phyloP scores from a whole-genome alignment of 441 rosid genomes.

The Theobroma grandiflorum region DNA sequence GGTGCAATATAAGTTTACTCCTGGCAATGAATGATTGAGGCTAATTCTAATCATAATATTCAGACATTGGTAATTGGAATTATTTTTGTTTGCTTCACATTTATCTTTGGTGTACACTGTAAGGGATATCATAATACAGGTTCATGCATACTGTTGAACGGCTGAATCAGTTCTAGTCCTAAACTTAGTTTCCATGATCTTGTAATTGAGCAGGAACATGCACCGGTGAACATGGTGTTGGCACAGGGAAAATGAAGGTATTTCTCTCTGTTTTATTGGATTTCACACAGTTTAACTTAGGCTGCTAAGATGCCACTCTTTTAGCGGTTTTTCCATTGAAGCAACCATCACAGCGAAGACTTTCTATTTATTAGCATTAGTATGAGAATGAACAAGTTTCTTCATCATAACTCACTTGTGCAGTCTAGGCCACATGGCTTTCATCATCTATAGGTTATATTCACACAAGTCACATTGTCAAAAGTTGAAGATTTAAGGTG shows the following conservation, averaged over 20 bases:
- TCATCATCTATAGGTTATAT: neutral
- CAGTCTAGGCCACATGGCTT: neutral
- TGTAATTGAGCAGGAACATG: constrained; percentile 74
- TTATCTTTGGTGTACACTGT: neutral
- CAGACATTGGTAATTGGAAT: neutral
- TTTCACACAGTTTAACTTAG: neutral
- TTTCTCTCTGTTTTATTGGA: neutral
- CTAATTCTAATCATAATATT: neutral
- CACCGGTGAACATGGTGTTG: constrained; percentile 97
- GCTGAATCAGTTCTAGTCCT: constrained; percentile 23
- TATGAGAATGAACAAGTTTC: neutral
- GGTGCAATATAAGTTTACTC: constrained; percentile 4
- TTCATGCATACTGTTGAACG: neutral
- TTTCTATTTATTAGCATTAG: neutral
- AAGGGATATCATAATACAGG: neutral
- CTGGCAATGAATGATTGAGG: neutral
- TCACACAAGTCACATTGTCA: constrained; percentile 1
- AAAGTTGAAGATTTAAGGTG: constrained; percentile 4
- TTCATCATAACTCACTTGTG: neutral
- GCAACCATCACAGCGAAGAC: neutral
- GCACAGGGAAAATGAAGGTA: constrained; percentile 99
- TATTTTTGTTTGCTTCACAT: neutral
- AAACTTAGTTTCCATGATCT: constrained; percentile 18
- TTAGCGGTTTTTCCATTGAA: neutral
- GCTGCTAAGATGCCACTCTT: neutral